Evolutionary conservation across 768 basidiomycete genomes (phyloP).

Genomic region (Boletellus ananas): DNA sequence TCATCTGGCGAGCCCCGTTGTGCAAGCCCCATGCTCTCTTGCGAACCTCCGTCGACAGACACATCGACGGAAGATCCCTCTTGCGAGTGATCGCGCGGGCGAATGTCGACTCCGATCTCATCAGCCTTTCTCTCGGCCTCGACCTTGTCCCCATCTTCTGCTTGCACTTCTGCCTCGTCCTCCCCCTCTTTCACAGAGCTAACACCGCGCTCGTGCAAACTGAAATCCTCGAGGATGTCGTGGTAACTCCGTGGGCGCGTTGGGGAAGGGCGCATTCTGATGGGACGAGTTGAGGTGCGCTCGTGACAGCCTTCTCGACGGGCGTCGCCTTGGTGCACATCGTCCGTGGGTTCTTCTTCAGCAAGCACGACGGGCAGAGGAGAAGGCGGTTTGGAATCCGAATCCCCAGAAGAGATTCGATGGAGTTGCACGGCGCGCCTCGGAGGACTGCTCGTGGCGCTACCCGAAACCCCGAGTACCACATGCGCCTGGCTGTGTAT

Average conservation of each 20-base stretch:
- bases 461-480: slow-evolving; percentile 1
- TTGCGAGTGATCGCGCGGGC: neutral
- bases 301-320: slow-evolving; percentile 5
- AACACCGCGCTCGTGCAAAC: slow-evolving; percentile 31
- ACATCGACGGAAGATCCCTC: neutral
- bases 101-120: neutral
- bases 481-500: neutral
- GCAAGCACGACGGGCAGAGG: neutral
- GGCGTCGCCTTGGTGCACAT: neutral
- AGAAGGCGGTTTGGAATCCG: slow-evolving; percentile 8
- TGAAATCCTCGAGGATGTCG: slow-evolving; percentile 64
- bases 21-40: slow-evolving; percentile 1
- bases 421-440: slow-evolving; percentile 19
- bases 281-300: slow-evolving; percentile 13
- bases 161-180: slow-evolving; percentile 8
- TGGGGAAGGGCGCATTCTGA: slow-evolving; percentile 32
- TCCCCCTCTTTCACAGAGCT: slow-evolving; percentile 24
- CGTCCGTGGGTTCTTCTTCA: neutral
- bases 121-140: neutral
- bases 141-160: too few relatives aligned
- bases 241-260: slow-evolving; percentile 60
- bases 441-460: slow-evolving; percentile 21
- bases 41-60: neutral
- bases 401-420: slow-evolving; percentile 17
- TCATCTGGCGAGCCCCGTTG: neutral